Conservation (phyloP, 1,139 yeast genomes). For the Debaryomyces coudertii region DNA sequence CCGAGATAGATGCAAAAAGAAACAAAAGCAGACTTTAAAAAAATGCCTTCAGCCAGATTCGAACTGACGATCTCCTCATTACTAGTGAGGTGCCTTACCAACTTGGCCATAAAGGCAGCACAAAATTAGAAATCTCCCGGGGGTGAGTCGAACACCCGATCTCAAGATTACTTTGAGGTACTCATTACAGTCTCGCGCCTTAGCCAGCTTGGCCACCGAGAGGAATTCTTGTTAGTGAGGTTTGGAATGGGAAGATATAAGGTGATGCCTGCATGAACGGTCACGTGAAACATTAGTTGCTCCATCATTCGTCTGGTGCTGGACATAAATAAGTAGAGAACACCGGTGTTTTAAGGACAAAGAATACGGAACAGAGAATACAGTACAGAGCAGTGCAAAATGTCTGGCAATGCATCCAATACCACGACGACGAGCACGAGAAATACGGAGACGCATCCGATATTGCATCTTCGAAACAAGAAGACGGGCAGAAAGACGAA, state of each 20-base stretch:
- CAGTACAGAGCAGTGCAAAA: neutral
- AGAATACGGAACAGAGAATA: no score
- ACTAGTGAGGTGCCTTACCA: slow-evolving; percentile 92
- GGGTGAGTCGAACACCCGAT: slow-evolving; percentile 88
- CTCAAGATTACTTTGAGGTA: slow-evolving; percentile 62
- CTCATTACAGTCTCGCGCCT: slow-evolving; percentile 80
- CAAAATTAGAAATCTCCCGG: slow-evolving; percentile 55
- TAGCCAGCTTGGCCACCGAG: slow-evolving; percentile 81
- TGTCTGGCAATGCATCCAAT: slow-evolving; percentile 3
- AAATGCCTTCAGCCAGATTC: slow-evolving; percentile 77
- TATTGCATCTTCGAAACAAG: slow-evolving; percentile 8
- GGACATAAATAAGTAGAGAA: neutral
- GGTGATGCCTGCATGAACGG: neutral
- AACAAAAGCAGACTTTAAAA: slow-evolving; percentile 17
- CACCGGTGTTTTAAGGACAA: no score
- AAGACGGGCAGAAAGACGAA: slow-evolving; percentile 18
- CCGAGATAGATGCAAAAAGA: neutral
- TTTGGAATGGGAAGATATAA: neutral
- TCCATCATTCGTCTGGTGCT: neutral
- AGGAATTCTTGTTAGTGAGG: slow-evolving; percentile 28
- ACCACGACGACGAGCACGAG: slow-evolving; percentile 7
- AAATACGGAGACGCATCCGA: slow-evolving; percentile 6
- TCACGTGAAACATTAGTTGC: neutral
- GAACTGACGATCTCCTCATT: slow-evolving; percentile 89
- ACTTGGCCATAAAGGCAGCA: slow-evolving; percentile 67